Percentiles rank a stretch among this genome's conserved stretches.
phyloP scores from a whole-genome alignment of 495 filamentous ascomycete species.

The Venustampulla echinocandica region DNA sequence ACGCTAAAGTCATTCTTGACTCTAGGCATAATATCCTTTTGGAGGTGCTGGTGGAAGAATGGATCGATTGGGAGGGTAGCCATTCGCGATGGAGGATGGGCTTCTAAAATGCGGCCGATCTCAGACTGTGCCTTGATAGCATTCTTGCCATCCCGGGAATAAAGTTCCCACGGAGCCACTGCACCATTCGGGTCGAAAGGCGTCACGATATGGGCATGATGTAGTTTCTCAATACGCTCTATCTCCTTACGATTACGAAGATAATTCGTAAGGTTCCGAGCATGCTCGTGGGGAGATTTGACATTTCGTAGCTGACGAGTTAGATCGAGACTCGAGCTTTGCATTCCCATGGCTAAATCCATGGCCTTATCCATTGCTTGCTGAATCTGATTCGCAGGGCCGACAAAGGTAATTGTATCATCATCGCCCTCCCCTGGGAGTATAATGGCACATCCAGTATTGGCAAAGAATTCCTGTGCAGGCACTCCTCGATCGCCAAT shows the following conservation, averaged over 20 bases:
- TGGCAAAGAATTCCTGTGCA: conserved; percentile 73
- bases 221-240: conserved; percentile 63
- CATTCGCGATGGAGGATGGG: conserved; percentile 70
- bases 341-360: conserved; percentile 75
- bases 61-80: conserved; percentile 65
- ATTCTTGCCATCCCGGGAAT: conserved; percentile 75
- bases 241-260: conserved; percentile 68
- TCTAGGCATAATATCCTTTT: conserved; percentile 49
- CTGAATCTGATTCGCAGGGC: conserved; percentile 62
- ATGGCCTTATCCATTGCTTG: conserved; percentile 68
- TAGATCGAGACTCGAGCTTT: conserved; percentile 68
- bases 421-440: conserved; percentile 66
- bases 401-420: conserved; percentile 75
- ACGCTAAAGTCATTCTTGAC: conserved; percentile 71
- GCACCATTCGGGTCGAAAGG: conserved; percentile 52
- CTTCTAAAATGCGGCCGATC: conserved; percentile 68
- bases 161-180: conserved; percentile 73
- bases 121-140: conserved; percentile 70
- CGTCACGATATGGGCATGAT: conserved; percentile 73
- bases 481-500: conserved; percentile 70
- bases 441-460: conserved; percentile 85
- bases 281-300: conserved; percentile 48
- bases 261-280: conserved; percentile 76
- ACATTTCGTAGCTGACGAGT: conserved; percentile 62
- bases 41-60: conserved; percentile 76